Evolutionary conservation across 352 stramenopile genomes (phyloP), one percentile per base, ranked within the genome.

Genomic region (Globisporangium alternatum): DNA sequence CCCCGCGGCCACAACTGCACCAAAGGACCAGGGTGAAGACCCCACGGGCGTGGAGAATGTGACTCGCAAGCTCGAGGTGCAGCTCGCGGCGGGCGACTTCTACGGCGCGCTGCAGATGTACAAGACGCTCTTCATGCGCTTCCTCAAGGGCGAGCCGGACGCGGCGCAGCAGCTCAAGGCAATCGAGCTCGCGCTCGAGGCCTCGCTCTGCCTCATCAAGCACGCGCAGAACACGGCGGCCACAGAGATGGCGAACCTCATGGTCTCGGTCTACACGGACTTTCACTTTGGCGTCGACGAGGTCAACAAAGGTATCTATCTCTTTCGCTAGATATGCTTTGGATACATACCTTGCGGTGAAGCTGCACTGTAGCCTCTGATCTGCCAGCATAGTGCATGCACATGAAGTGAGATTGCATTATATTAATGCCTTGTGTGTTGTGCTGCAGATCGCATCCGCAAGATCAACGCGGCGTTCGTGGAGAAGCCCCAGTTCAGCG

Each of bases 31-130:
- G 25, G 62, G 51, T n/a, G 58, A 60, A 19, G 80, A 89, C 39
- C 55, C 69, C n/a, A 73, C 68, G 1, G 83, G 82, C 12, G 77
- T 91, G 51, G 82, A 90, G 55, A 93, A 92, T 56, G 86, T 95
- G 33, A 78, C 66, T 19, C 79, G 86, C 58, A 95, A 95, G 59
- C 71, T 96, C 25, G 76, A 91, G 64, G 67, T 67, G 59, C 83
- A 92, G 73, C 74, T 95, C 44, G 72, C 59, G 44, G 73, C 79
- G n/a, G 85, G 85, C 13, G 85, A 96, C 60, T 91, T 85, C 62
- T 96, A 96, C 70, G 84, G 88, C 56, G 88, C 88, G 59, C 65
- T 96, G 65, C 88, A 96, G 67, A 91, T 95, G 85, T 96, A 96
- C 80, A 94, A 95, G 80, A 95, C 86, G 66, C 76, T 96, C 19